Percentiles rank a stretch among this genome's conserved stretches.
Conservation (phyloP, 1,284 basidiomycete species). For the Hemileia vastatrix region DNA sequence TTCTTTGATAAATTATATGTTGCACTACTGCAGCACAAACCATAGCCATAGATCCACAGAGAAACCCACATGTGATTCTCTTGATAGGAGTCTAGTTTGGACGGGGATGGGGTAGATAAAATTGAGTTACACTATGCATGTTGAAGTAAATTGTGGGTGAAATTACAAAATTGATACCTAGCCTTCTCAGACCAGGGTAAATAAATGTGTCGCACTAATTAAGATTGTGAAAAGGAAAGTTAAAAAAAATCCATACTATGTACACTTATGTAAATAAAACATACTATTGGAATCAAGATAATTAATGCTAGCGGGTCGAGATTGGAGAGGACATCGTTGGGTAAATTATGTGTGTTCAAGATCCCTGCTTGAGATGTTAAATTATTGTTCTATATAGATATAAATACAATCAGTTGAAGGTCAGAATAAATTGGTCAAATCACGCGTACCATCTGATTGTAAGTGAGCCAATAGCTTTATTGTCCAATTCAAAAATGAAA, state of each 20-base stretch:
- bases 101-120: neutral
- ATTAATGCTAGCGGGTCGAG: conserved; percentile 65
- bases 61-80: conserved; percentile 60
- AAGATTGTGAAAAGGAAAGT: conserved; percentile 43
- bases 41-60: conserved; percentile 53
- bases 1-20: conserved; percentile 62
- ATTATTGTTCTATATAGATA: conserved; percentile 51
- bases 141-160: conserved; percentile 18
- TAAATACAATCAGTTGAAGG: conserved; percentile 31
- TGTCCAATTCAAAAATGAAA: neutral
- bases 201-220: conserved; percentile 46
- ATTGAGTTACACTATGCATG: neutral
- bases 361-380: conserved; percentile 51
- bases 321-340: conserved; percentile 72
- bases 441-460: conserved; percentile 46
- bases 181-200: conserved; percentile 63
- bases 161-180: conserved; percentile 54
- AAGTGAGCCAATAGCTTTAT: conserved; percentile 53
- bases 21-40: conserved; percentile 56
- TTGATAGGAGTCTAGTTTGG: conserved; percentile 52
- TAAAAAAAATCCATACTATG: conserved; percentile 21
- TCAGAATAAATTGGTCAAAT: conserved; percentile 49
- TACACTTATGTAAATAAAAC: conserved; percentile 43
- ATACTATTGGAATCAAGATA: conserved; percentile 46
- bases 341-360: conserved; percentile 44